phyloP scores from a whole-genome alignment of 768 basidiomycete species.

The Dentipellis fragilis region DNA sequence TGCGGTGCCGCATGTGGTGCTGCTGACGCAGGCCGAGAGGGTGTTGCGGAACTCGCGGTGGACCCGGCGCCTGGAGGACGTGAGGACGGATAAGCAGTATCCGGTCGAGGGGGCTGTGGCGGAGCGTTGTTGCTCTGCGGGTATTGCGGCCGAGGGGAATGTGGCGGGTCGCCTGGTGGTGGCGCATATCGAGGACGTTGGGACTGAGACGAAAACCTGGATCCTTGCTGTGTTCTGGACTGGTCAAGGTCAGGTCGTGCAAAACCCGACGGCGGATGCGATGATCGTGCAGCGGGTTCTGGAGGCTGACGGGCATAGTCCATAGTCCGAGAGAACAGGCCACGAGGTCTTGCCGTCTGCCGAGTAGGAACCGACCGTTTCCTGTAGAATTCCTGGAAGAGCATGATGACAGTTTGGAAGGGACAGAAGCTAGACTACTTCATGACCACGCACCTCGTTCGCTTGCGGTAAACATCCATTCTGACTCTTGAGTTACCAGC shows the following conservation, averaged over 20 bases:
- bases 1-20: conserved; percentile 11
- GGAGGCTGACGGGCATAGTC: background rate
- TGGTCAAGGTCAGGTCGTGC: conserved; percentile 18
- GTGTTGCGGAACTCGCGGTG: background rate
- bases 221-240: conserved; percentile 16
- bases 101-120: background rate
- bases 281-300: conserved; percentile 19
- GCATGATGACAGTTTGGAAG: background rate
- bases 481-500: conserved; percentile 26
- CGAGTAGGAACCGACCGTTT: conserved; percentile 49
- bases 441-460: conserved; percentile 39
- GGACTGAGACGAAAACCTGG: conserved; percentile 13
- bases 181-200: conserved; percentile 10
- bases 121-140: background rate
- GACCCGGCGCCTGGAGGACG: background rate
- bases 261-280: conserved; percentile 14
- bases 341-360: conserved; percentile 20
- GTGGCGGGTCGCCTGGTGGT: conserved; percentile 10
- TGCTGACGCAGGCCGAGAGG: background rate
- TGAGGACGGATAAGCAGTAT: background rate
- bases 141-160: conserved; percentile 1
- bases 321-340: conserved; percentile 32
- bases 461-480: conserved; percentile 52
- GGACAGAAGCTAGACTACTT: too few relatives aligned
- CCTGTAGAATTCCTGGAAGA: conserved; percentile 44